A percentile compares a stretch with the other conserved stretches of the same genome.
These are phyloP conservation scores for Spathaspora sp. DNA, from an alignment of 805 yeast genomes.

Conservation along the genomic window DNA sequence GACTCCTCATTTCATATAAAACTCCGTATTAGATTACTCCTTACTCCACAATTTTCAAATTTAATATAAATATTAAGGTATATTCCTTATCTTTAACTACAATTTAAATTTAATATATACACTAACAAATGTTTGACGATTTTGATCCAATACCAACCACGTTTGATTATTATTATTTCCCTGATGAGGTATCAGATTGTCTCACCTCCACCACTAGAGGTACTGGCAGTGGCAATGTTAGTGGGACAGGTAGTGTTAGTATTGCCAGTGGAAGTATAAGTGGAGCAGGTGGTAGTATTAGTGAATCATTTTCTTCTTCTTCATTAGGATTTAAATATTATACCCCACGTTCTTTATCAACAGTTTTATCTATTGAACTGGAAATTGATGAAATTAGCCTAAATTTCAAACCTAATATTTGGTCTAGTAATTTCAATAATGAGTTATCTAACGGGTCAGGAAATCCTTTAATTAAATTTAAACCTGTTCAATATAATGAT, in stretches of 20 bases:
- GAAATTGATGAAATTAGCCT: conserved; percentile 10
- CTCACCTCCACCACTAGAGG: not conserved
- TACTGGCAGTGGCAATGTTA: not conserved
- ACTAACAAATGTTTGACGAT: conserved; percentile 1
- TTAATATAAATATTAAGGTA: not conserved
- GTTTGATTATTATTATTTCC: not conserved
- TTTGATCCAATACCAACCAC: conserved; percentile 1
- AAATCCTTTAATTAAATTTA: not conserved
- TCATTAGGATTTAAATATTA: conserved; percentile 9
- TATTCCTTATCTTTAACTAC: not conserved
- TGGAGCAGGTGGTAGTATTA: not conserved
- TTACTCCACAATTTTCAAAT: not conserved
- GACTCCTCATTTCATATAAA: not conserved
- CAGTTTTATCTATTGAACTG: conserved; percentile 12
- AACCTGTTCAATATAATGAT: not conserved
- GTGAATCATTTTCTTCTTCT: not conserved
- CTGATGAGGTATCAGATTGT: not conserved
- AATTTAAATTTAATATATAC: not conserved
- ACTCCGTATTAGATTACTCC: not conserved
- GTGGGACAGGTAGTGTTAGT: not conserved
- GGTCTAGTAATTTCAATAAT: conserved; percentile 12
- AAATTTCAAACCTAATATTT: conserved; percentile 13
- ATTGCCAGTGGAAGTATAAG: not conserved
- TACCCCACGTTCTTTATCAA: conserved; percentile 16
- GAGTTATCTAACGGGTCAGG: not conserved